Conservation (phyloP, 2,329 filamentous ascomycete species). For the Exophiala sp. region DNA sequence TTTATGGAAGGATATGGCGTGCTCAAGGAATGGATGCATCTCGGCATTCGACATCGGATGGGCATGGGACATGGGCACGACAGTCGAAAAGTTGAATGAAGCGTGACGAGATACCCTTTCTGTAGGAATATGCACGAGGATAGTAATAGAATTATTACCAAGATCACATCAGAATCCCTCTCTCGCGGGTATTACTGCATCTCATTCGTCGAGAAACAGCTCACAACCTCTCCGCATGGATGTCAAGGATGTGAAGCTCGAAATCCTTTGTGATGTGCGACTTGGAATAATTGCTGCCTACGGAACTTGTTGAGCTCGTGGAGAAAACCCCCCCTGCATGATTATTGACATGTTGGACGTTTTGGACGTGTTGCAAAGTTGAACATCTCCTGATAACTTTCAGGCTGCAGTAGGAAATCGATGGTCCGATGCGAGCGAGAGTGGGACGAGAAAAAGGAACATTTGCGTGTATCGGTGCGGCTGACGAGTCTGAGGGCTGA, state of each 20-base stretch:
- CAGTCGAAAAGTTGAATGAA: constrained; percentile 10
- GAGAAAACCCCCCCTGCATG: constrained; percentile 6
- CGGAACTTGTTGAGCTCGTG: not conserved
- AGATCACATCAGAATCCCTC: too few relatives aligned
- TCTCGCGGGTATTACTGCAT: too few relatives aligned
- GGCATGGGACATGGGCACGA: not conserved
- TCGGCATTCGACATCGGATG: not conserved
- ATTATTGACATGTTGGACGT: constrained; percentile 3
- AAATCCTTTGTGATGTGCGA: too few relatives aligned
- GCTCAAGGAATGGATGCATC: not conserved
- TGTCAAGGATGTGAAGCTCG: too few relatives aligned
- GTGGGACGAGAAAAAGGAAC: not conserved
- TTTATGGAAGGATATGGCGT: constrained; percentile 5
- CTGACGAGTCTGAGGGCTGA: constrained; percentile 23
- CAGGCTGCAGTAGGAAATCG: not conserved
- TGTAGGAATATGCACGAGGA: not conserved
- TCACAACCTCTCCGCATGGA: too few relatives aligned
- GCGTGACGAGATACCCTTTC: constrained; percentile 13
- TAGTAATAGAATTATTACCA: not conserved
- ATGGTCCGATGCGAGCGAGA: not conserved
- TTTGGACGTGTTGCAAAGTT: constrained; percentile 5
- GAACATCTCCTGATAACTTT: constrained; percentile 1
- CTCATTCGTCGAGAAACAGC: too few relatives aligned
- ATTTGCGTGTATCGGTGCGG: not conserved
- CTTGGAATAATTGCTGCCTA: not conserved